A percentile compares a stretch with the other conserved stretches of the same genome.
These are phyloP conservation scores for Hygrophila difformis DNA, from an alignment of 257 asterid species.

Conservation along the genomic window DNA sequence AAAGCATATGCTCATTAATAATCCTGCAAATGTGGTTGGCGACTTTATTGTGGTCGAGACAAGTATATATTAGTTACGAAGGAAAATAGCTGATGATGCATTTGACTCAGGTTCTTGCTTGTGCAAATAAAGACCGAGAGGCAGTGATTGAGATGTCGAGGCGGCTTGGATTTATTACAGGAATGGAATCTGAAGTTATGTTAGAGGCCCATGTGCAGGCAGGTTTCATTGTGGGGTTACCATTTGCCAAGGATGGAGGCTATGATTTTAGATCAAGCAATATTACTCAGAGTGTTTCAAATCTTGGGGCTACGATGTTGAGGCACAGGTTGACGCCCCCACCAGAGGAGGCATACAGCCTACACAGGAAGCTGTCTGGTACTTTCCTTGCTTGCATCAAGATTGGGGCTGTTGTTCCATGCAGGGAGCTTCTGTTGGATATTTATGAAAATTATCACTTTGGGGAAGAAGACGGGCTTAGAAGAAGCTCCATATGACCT, in stretches of 20 bases:
- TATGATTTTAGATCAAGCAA: constrained; percentile 78
- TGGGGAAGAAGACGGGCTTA: constrained; percentile 22
- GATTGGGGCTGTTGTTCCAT: constrained; percentile 88
- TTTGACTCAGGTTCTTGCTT: constrained; percentile 65
- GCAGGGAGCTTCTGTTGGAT: constrained; percentile 67
- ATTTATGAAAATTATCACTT: constrained; percentile 45
- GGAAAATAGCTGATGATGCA: constrained; percentile 12
- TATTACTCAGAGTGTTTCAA: constrained; percentile 68
- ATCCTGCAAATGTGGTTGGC: not conserved
- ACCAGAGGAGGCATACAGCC: constrained; percentile 95
- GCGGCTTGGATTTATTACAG: constrained; percentile 90
- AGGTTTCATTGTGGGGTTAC: constrained; percentile 87
- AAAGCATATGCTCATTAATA: not conserved
- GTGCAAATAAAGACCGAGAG: constrained; percentile 71
- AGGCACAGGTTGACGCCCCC: constrained; percentile 94
- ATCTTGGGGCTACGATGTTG: constrained; percentile 85
- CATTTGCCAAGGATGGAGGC: constrained; percentile 70
- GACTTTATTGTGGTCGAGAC: not conserved
- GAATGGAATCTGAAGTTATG: constrained; percentile 83
- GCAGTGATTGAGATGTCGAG: constrained; percentile 77
- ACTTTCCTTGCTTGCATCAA: constrained; percentile 97
- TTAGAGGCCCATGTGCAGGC: constrained; percentile 90
- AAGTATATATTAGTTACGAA: not conserved
- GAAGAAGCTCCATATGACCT: no score
- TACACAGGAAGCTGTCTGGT: constrained; percentile 94